These are phyloP conservation scores for Myxozyma geophila DNA, from an alignment of 805 yeast genomes.

Conservation along the genomic window DNA sequence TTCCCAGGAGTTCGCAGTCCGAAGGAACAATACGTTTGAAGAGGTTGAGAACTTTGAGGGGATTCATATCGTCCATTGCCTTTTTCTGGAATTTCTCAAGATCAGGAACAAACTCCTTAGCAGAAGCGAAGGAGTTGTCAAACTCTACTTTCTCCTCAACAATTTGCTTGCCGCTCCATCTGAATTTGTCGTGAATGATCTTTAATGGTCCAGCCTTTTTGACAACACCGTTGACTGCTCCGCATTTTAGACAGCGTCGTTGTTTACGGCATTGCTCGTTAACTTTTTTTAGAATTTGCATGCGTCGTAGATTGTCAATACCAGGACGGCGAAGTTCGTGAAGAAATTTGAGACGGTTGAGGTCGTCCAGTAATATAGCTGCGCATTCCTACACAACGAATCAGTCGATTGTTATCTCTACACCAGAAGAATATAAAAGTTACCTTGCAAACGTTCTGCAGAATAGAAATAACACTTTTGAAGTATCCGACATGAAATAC, in stretches of 20 bases:
- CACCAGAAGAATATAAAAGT: not conserved
- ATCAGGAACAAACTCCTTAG: slow-evolving; percentile 79
- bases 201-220: slow-evolving; percentile 96
- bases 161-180: slow-evolving; percentile 91
- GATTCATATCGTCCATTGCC: slow-evolving; percentile 92
- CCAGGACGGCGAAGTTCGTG: slow-evolving; percentile 85
- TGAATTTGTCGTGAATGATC: slow-evolving; percentile 91
- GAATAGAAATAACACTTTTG: slow-evolving; percentile 82
- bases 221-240: slow-evolving; percentile 92
- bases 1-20: slow-evolving; percentile 91
- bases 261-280: slow-evolving; percentile 95
- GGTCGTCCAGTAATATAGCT: slow-evolving; percentile 72
- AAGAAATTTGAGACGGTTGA: slow-evolving; percentile 67
- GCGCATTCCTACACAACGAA: slow-evolving; percentile 60
- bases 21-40: slow-evolving; percentile 83
- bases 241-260: slow-evolving; percentile 85
- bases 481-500: slow-evolving; percentile 98
- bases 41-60: slow-evolving; percentile 81
- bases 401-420: not conserved
- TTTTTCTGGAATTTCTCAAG: slow-evolving; percentile 82
- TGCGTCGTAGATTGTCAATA: slow-evolving; percentile 86
- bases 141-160: slow-evolving; percentile 83
- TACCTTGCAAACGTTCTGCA: slow-evolving; percentile 85
- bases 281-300: slow-evolving; percentile 82
- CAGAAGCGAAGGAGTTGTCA: slow-evolving; percentile 83